Base-by-base conservation (phyloP, 371 early-diverging fungal species). In the Paraphysoderma sedebokerense region DNA sequence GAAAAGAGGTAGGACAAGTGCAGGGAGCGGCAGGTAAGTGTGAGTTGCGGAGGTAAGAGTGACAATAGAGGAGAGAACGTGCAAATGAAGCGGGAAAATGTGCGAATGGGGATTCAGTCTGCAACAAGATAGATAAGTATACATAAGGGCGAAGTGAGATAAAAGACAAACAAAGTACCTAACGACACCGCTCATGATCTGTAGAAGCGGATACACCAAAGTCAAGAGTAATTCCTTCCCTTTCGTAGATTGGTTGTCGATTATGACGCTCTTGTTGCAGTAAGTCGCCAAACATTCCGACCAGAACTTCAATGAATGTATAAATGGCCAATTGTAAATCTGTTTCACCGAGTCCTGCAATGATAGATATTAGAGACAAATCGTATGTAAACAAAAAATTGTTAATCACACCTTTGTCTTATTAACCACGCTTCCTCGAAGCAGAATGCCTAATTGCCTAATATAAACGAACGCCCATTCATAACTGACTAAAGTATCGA, bases 281-380 rank as follows among this genome's bases (percentile, higher is more conserved):
- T 81, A 76, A 20, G 78, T 77, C 13, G 77, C 60, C 45, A 91
- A 55, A 1, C 90, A 81, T 45, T 82, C 77, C 19, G 85, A 55
- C 92, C 92, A 92, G 47, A 89, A 77, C 53, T 79, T 75, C 48
- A 93, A 65, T 48, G 84, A 81, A 61, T 88, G 86, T 32, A 92
- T 60, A 57, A 77, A 92, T 67, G 88, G 91, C 92, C 92, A 92
- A 67, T 87, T 87, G 72, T 92, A 91, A 22, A 92, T 84, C 5
- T 73, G 55, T 46, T 77, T 76, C 72, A 76, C 85, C 8, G 84
- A 73, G 52, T 88, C 87, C 68, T 72, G 44, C 40, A 46, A 15
- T 12, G 35, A 22, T 15, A 38, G 50, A 30, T 17, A 35, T 24
- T 6, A 40, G 28, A 24, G 31, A 24, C 28, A 35, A 35, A 41